Conservation (phyloP, 345 rosid genomes). For the Syzygium grande region DNA sequence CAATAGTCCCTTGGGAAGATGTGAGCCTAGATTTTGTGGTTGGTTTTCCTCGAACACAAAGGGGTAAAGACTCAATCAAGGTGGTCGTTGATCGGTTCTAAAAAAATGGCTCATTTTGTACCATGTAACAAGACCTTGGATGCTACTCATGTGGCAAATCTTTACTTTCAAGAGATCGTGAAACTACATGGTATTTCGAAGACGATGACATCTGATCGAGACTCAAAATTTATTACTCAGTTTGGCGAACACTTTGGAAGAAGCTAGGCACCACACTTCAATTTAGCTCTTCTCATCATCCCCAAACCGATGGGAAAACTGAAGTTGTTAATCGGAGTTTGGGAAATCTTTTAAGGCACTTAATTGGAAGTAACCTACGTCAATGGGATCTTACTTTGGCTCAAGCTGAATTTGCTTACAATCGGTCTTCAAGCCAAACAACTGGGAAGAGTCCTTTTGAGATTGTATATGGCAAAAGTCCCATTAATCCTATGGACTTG, state of each 20-base stretch:
- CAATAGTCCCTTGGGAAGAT: background rate
- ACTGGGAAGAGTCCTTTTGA: background rate
- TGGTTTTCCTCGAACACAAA: background rate
- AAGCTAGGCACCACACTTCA: background rate
- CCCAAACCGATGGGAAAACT: background rate
- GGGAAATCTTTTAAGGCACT: background rate
- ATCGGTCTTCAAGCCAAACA: background rate
- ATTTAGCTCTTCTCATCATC: background rate
- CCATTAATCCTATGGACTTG: background rate
- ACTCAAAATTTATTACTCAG: background rate
- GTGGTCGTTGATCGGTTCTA: background rate
- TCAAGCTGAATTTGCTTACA: background rate
- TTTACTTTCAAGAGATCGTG: background rate
- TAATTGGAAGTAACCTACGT: background rate
- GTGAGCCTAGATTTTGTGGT: background rate
- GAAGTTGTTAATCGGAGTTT: background rate
- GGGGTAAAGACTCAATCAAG: background rate
- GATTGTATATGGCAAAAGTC: background rate
- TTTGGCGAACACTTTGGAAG: background rate
- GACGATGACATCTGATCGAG: background rate
- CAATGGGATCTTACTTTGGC: background rate
- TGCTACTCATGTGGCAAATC: background rate
- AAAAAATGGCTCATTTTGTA: background rate
- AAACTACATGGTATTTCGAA: background rate
- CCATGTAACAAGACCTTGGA: background rate